These are phyloP conservation scores for Draba incana DNA, from an alignment of 345 rosid genomes.

Conservation along the genomic window DNA sequence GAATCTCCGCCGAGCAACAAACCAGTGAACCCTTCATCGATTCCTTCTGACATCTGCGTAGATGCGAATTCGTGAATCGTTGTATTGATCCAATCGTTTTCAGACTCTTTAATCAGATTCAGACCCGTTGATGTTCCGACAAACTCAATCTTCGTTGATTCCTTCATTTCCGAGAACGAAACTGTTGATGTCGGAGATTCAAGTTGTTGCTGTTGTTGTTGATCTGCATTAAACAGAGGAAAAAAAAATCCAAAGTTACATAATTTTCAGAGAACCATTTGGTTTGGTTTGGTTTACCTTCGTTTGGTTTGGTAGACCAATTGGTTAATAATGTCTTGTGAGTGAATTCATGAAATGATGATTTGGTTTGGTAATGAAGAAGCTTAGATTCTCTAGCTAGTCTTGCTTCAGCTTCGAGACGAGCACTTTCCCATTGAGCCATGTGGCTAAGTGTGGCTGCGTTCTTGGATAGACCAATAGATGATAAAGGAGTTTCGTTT, in stretches of 20 bases:
- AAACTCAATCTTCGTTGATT: slow-evolving; percentile 53
- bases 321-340: slow-evolving; percentile 24
- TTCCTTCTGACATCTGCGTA: slow-evolving; percentile 31
- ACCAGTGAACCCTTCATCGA: slow-evolving; percentile 82
- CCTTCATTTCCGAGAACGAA: slow-evolving; percentile 63
- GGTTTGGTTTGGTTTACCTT: slow-evolving; percentile 26
- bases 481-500: slow-evolving; percentile 53
- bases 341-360: slow-evolving; percentile 33
- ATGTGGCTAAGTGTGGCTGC: slow-evolving; percentile 81
- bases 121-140: slow-evolving; percentile 55
- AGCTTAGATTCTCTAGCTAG: slow-evolving; percentile 82
- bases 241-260: neutral
- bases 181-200: slow-evolving; percentile 88
- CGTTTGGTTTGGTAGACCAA: slow-evolving; percentile 36
- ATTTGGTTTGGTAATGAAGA: slow-evolving; percentile 44
- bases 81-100: slow-evolving; percentile 57
- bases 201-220: slow-evolving; percentile 45
- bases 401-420: slow-evolving; percentile 91
- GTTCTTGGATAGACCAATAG: slow-evolving; percentile 60
- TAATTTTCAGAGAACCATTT: neutral
- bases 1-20: slow-evolving; percentile 67
- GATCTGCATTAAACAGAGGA: slow-evolving; percentile 37
- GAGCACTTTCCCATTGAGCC: slow-evolving; percentile 97
- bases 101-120: slow-evolving; percentile 61
- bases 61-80: slow-evolving; percentile 39